Evolutionary conservation across 495 filamentous ascomycete species (phyloP), one percentile per base, ranked within the genome.

Genomic region (Hypoxylon fuscum): DNA sequence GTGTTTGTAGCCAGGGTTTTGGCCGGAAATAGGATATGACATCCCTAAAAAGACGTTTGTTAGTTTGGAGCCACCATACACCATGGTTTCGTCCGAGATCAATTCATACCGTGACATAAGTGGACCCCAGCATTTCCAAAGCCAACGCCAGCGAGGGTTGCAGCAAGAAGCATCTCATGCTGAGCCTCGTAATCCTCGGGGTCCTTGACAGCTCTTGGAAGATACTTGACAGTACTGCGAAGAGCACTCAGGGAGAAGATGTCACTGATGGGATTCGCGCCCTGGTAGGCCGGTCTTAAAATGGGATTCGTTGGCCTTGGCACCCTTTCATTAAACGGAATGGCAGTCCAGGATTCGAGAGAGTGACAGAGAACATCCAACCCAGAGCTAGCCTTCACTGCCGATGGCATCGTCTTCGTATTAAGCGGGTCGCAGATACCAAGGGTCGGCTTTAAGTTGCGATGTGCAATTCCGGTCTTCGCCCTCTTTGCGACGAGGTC

Each of bases 121-220:
- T 98, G 95, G 1, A 98, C 95, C 32, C 95, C 95, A 1, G 95
- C 95, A 71, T 98, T 98, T 21, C 95, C 95, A 75, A 98, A 98
- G 0, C 95, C 95, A 1, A 98, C 92, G 11, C 95, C 95, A 0
- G 95, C 95, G 0, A 98, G 78, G 0, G 95, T 98, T 0, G 94
- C 91, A 2, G 95, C 95, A 8, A 98, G 87, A 8, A 98, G 81
- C 95, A 98, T 98, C 77, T 98, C 83, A 7, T 81, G 86, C 76
- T 97, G 94, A 0, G 95, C 95, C 70, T 97, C 95, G 50, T 81
- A 77, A 74, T 98, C 96, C 5, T 96, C 92, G 0, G 92, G 92
- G 62, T 98, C 92, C 31, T 82, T 84, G 8, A 92, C 89, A 1
- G 92, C 87, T 42, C 93, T 85, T 1, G 92, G 95, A 0, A 98